Base-by-base conservation (phyloP, 176 grass and related monocot species). In the Oryza nivara region DNA sequence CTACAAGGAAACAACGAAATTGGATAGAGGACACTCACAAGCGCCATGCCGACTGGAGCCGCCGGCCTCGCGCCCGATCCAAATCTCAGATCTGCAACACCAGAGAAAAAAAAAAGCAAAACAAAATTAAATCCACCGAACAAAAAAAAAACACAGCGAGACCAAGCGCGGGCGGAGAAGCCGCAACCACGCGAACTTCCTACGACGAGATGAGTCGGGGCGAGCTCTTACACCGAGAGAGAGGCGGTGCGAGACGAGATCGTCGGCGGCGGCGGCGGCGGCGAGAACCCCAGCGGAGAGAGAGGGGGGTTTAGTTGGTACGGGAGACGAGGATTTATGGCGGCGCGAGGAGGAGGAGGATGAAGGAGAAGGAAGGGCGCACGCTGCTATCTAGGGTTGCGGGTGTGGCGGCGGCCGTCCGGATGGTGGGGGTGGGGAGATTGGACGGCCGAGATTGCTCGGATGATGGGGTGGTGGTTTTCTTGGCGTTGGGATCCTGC, bases 331-430 rank as follows among this genome's bases (percentile, higher is more conserved):
- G 46, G 14, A 83, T 78, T 82, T 90, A 83, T 90, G 79, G 84
- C 84, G 83, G 88, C 73, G 83, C 46, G 22, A 10, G 73, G 41
- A 67, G 3, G 70, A 70, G 2, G 3, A 11, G 19, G 11, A 7
- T 17, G 4, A 9, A 15, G 40, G 13, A 19, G 4, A 9, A 11
- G n/a, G 13, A 9, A 15, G 28, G 13, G 5, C 5, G 23, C 17
- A 9, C 54, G 19, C 19, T 14, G 13, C 23, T 58, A 25, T 82
- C 82, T 86, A 90, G 83, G 88, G 83, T 78, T 90, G 73, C 67
- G 88, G 83, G 68, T 90, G 73, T 58, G 7, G n/a, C 23, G n/a
- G 19, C 52, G 67, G 65, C 8, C 40, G 73, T 25, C 73, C 4
- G 0, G 83, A 86, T 86, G 78, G 13, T 3, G 1, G 1, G 1